Percentiles rank a stretch among this genome's conserved stretches.
phyloP scores from a whole-genome alignment of 2,329 filamentous ascomycete genomes.

The Cadophora gregata region DNA sequence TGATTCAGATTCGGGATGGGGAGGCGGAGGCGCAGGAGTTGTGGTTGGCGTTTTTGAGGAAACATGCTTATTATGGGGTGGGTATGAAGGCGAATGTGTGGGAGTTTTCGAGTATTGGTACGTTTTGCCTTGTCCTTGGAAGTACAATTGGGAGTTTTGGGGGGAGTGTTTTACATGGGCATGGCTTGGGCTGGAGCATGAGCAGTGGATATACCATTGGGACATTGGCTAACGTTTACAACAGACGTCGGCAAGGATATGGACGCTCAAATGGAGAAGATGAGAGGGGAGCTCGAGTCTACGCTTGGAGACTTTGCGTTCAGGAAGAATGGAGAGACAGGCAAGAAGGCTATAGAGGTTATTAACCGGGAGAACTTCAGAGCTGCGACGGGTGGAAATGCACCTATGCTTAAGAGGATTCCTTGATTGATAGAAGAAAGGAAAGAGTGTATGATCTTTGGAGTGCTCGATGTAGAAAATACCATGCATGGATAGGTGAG shows the following conservation, averaged over 20 bases:
- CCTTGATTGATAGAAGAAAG: slow-evolving; percentile 4
- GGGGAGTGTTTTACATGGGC: not conserved
- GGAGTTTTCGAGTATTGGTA: slow-evolving; percentile 80
- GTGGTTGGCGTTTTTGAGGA: slow-evolving; percentile 91
- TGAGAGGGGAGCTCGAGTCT: slow-evolving; percentile 51
- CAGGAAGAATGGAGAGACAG: slow-evolving; percentile 55
- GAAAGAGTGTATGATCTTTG: slow-evolving; percentile 7
- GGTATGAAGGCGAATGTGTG: slow-evolving; percentile 99
- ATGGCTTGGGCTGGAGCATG: not conserved
- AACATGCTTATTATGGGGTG: slow-evolving; percentile 93
- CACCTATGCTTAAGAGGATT: slow-evolving; percentile 34
- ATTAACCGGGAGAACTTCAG: slow-evolving; percentile 58
- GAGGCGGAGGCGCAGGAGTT: slow-evolving; percentile 86
- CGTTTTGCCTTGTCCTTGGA: slow-evolving; percentile 31
- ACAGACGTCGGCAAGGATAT: slow-evolving; percentile 58
- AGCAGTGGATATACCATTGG: not conserved
- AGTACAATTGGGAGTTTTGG: not conserved
- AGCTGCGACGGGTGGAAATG: slow-evolving; percentile 37
- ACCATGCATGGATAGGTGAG: not conserved
- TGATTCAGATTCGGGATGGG: slow-evolving; percentile 93
- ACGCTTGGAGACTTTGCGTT: slow-evolving; percentile 64
- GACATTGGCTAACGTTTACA: slow-evolving; percentile 26
- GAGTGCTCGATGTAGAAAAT: not conserved
- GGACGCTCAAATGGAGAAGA: slow-evolving; percentile 54
- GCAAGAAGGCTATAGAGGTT: slow-evolving; percentile 63